phyloP scores from a whole-genome alignment of 2,329 filamentous ascomycete genomes.

The Orbilia ellipsospora region DNA sequence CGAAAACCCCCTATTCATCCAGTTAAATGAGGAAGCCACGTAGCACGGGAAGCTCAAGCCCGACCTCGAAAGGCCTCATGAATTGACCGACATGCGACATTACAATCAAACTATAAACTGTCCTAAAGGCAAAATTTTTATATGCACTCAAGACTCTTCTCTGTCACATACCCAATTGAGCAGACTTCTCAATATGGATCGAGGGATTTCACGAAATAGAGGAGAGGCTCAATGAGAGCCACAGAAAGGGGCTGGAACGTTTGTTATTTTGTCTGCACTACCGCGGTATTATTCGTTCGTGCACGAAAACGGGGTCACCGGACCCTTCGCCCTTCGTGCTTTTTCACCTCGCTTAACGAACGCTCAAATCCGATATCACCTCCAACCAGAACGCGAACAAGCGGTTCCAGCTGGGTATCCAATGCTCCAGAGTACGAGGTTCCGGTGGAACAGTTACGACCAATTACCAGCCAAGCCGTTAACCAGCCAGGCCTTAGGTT shows the following conservation, averaged over 20 bases:
- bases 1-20: background rate
- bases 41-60: conserved; percentile 19
- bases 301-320: conserved; percentile 41
- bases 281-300: conserved; percentile 13
- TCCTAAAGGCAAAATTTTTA: background rate
- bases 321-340: conserved; percentile 21
- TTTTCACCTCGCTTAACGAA: conserved; percentile 31
- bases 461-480: conserved; percentile 5
- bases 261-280: background rate
- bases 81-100: no score
- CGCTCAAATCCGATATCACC: conserved; percentile 52
- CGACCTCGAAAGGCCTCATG: conserved; percentile 1
- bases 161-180: conserved; percentile 55
- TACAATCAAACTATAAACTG: no score
- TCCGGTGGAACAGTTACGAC: background rate
- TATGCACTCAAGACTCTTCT: conserved; percentile 54
- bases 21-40: conserved; percentile 41
- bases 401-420: background rate
- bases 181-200: conserved; percentile 8
- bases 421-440: conserved; percentile 18
- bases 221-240: conserved; percentile 2
- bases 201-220: conserved; percentile 30
- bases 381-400: no score
- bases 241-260: conserved; percentile 24
- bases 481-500: background rate